A percentile compares a stretch with the other conserved stretches of the same genome.
phyloP scores from a whole-genome alignment of 2,329 filamentous ascomycete species.

The Ampelomyces quisqualis region DNA sequence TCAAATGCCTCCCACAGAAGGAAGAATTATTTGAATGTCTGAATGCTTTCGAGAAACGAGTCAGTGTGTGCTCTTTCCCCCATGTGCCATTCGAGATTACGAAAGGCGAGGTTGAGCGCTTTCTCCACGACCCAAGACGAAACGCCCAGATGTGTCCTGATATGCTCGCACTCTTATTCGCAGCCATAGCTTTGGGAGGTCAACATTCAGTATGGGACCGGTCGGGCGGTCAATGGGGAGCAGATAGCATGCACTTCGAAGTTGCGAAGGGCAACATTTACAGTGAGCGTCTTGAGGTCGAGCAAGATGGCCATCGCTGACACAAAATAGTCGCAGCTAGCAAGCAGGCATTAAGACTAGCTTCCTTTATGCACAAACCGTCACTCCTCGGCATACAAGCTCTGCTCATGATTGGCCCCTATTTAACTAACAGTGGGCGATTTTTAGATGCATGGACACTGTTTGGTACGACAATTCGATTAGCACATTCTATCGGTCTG shows the following conservation, averaged over 20 bases:
- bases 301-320: conserved; percentile 2
- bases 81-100: conserved; percentile 49
- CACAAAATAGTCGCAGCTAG: conserved; percentile 47
- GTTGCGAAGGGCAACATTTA: conserved; percentile 47
- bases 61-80: conserved; percentile 49
- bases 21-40: conserved; percentile 46
- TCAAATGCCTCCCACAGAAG: conserved; percentile 43
- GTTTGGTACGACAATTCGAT: conserved; percentile 52
- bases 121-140: conserved; percentile 44
- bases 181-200: conserved; percentile 49
- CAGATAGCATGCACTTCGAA: conserved; percentile 41
- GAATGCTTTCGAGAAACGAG: conserved; percentile 47
- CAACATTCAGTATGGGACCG: conserved; percentile 51
- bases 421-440: conserved; percentile 52
- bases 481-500: conserved; percentile 53
- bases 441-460: conserved; percentile 54
- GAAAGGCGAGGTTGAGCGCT: conserved; percentile 48
- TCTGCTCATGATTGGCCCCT: conserved; percentile 52
- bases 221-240: conserved; percentile 43
- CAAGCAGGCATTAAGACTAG: conserved; percentile 53
- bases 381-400: conserved; percentile 50
- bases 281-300: conserved; percentile 38
- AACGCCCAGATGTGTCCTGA: conserved; percentile 50
- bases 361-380: conserved; percentile 52
- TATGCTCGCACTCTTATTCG: conserved; percentile 53